Conservation (phyloP, 1,284 basidiomycete genomes). For the Ganoderma meredithae region DNA sequence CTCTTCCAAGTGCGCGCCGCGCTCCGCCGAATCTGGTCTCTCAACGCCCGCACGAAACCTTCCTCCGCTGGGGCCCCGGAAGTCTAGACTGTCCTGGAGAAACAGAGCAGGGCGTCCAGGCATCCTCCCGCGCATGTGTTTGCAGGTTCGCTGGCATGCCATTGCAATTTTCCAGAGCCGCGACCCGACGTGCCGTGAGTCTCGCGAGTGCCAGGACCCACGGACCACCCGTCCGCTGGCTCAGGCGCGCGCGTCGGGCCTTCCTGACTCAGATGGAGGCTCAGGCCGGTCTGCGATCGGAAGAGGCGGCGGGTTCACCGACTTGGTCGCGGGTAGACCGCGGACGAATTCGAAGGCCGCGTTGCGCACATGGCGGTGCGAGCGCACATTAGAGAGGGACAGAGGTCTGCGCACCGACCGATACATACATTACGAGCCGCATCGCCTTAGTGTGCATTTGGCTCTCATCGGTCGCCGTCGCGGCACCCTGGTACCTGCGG, state of each 20-base stretch:
- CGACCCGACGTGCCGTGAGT: neutral
- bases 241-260: neutral
- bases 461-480: neutral
- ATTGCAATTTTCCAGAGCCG: neutral
- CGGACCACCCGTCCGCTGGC: neutral
- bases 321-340: constrained; percentile 8
- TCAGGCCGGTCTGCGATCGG: neutral
- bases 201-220: neutral
- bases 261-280: neutral
- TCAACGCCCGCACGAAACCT: neutral
- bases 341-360: constrained; percentile 9
- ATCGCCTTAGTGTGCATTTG: neutral
- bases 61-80: neutral
- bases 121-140: neutral
- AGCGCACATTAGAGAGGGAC: neutral
- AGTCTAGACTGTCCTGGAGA: neutral
- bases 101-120: too few relatives aligned
- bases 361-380: neutral
- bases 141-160: neutral
- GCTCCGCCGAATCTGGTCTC: neutral
- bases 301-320: neutral
- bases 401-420: neutral
- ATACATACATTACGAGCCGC: neutral
- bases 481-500: neutral
- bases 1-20: neutral